Base-by-base conservation (phyloP, 805 yeast species). In the Candida verbasci region DNA sequence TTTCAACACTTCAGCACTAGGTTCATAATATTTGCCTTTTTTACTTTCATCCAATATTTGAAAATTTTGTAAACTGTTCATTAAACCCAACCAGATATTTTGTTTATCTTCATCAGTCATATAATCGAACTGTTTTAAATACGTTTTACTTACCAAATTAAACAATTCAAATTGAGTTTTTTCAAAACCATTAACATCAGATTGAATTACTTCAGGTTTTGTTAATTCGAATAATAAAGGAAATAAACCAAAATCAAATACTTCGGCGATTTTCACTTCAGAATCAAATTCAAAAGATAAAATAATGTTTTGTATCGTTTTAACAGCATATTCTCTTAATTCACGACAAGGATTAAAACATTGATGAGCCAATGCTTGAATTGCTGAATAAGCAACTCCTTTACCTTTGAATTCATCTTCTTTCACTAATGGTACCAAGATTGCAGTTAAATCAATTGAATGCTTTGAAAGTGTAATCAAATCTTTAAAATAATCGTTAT, bases 321-420 rank as follows among this genome's bases (percentile, higher is more conserved):
- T 68, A 28, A 87, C 58, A 0, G 95, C 89, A 55, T 71, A 76
- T 0, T 72, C 58, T 26, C 95, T 66, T 9, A 88, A 65, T 50
- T 85, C 88, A 18, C 86, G 67, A 54, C 95, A 86, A 14, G 96
- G 95, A 50, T 88, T 88, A 53, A 83, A 73, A 54, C 96, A 85
- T 55, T 89, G 96, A 50, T 84, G 91, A 0, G 93, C 87, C 37
- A 88, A 67, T 0, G 94, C 94, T 52, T 86, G 91, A 20, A 84
- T 68, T 42, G 86, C 65, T 1, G 95, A 82, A 45, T 72, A 74
- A 47, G 77, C 65, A 15, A 62, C 37, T 33, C 58, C 62, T 34
- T 58, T 52, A 4, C 56, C 59, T n/a, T 59, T 49, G 41, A 70
- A 68, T 3, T 55, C 53, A 10, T 53, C 47, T 5, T 55, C 43